Percentiles rank a stretch among this genome's conserved stretches.
phyloP scores from a whole-genome alignment of 1,139 yeast species.

The Torulaspora pretoriensis region DNA sequence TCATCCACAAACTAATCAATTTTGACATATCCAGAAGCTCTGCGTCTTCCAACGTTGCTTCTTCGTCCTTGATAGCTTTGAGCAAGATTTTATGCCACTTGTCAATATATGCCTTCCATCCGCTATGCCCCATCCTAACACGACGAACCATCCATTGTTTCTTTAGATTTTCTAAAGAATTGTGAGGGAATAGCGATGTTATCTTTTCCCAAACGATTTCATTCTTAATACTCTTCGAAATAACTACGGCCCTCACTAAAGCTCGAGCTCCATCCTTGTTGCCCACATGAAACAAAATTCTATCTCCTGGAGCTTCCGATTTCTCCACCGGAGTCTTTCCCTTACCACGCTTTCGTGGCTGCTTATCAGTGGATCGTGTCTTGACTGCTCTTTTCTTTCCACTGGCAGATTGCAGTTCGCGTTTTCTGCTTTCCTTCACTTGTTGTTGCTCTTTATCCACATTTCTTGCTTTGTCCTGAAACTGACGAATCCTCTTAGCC shows the following conservation, averaged over 20 bases:
- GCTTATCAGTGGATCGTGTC: not conserved
- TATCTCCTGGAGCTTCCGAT: not conserved
- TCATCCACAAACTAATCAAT: slow-evolving; percentile 30
- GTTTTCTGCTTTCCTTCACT: not conserved
- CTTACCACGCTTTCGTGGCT: not conserved
- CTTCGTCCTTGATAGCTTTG: slow-evolving; percentile 30
- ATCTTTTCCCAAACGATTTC: slow-evolving; percentile 35
- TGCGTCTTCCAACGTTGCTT: slow-evolving; percentile 31
- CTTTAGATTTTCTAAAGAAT: slow-evolving; percentile 32
- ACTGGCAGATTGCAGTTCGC: not conserved
- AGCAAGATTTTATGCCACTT: slow-evolving; percentile 35
- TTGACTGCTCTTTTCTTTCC: not conserved
- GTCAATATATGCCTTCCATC: slow-evolving; percentile 33
- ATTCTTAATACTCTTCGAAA: slow-evolving; percentile 35
- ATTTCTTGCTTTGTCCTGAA: slow-evolving; percentile 20
- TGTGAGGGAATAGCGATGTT: slow-evolving; percentile 31
- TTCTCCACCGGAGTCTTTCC: not conserved
- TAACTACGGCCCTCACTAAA: slow-evolving; percentile 31
- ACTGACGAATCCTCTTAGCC: slow-evolving; percentile 33
- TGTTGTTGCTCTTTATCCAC: not conserved
- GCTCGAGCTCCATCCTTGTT: slow-evolving; percentile 30
- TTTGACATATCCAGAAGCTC: slow-evolving; percentile 30
- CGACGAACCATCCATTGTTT: slow-evolving; percentile 34
- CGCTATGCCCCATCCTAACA: slow-evolving; percentile 34
- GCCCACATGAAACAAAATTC: slow-evolving; percentile 19